Evolutionary conservation across 2,329 filamentous ascomycete genomes (phyloP).

Genomic region (Xylariaceae sp.): DNA sequence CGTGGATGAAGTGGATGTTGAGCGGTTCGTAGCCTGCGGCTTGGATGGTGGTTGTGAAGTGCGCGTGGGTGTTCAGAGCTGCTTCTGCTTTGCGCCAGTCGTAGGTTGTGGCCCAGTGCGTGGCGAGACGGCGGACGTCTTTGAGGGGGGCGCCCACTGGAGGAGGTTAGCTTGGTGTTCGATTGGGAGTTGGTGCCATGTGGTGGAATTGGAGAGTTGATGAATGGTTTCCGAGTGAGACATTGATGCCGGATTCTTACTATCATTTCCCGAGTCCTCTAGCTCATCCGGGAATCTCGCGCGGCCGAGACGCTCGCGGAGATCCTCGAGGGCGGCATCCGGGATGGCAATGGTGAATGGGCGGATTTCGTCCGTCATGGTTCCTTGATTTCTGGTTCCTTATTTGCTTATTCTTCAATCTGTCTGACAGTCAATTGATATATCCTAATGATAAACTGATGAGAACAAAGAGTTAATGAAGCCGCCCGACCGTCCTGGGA

Average conservation of each 20-base stretch:
- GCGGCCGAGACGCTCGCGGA: constrained; percentile 50
- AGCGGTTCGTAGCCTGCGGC: constrained; percentile 55
- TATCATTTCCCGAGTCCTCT: constrained; percentile 7
- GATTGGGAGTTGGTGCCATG: background rate
- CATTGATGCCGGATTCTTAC: background rate
- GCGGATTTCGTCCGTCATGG: constrained; percentile 21
- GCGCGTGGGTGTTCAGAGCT: constrained; percentile 54
- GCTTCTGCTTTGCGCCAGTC: constrained; percentile 59
- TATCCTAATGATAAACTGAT: background rate
- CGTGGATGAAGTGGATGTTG: constrained; percentile 58
- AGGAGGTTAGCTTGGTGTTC: background rate
- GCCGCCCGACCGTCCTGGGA: background rate
- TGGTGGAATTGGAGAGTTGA: too few relatives aligned
- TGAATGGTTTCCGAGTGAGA: too few relatives aligned
- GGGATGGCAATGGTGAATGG: constrained; percentile 48
- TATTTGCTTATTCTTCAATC: background rate
- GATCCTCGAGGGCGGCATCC: constrained; percentile 45
- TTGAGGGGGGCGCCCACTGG: constrained; percentile 50
- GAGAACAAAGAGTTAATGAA: background rate
- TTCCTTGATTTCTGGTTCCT: background rate
- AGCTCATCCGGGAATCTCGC: constrained; percentile 49
- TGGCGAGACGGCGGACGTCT: constrained; percentile 54
- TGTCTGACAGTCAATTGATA: background rate
- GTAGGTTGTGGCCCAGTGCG: constrained; percentile 52
- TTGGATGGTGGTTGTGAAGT: constrained; percentile 49